phyloP scores from a whole-genome alignment of 1,139 yeast species.

The Candida gigantensis region DNA sequence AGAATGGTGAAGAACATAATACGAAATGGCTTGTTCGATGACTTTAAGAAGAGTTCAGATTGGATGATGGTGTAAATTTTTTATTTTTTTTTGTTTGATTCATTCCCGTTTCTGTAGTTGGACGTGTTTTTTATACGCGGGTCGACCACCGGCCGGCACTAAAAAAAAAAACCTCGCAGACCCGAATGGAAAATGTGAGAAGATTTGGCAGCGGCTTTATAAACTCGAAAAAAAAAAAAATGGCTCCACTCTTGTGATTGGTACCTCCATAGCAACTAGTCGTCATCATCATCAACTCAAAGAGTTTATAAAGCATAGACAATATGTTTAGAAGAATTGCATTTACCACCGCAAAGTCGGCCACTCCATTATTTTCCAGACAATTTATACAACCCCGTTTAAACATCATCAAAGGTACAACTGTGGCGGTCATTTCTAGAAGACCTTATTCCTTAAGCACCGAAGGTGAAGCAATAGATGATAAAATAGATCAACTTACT shows the following conservation, averaged over 20 bases:
- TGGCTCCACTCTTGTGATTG: constrained; percentile 1
- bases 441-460: constrained; percentile 35
- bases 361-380: neutral
- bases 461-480: constrained; percentile 53
- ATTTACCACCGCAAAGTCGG: constrained; percentile 1
- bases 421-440: constrained; percentile 7
- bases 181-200: neutral
- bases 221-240: neutral
- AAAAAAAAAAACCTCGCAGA: no score
- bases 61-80: neutral
- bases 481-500: constrained; percentile 48
- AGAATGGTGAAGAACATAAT: constrained; percentile 34
- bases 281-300: no score
- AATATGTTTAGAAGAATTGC: constrained; percentile 11
- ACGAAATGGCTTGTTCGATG: no score
- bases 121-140: no score
- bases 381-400: neutral
- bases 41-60: neutral
- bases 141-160: no score
- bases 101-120: no score
- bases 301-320: no score
- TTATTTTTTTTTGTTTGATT: neutral
- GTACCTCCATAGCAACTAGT: no score
- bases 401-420: neutral
- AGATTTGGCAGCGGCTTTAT: no score